phyloP scores from a whole-genome alignment of 169 alveolate genomes.

The Plasmodium adleri region DNA sequence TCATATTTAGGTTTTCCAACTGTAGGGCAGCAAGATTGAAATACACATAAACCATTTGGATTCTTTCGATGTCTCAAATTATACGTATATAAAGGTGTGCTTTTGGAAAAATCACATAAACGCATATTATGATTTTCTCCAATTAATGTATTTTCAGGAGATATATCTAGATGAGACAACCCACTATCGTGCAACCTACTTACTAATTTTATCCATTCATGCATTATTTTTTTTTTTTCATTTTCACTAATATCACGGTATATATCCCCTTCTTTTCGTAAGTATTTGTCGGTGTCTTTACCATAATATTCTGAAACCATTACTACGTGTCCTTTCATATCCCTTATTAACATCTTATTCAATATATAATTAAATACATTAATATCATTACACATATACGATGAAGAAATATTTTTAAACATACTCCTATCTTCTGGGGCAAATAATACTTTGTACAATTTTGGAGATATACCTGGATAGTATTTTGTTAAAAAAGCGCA shows the following conservation, averaged over 20 bases:
- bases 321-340: constrained; percentile 79
- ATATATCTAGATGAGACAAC: constrained; percentile 84
- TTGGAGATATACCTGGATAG: constrained; percentile 81
- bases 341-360: constrained; percentile 17
- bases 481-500: constrained; percentile 78
- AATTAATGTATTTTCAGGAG: constrained; percentile 87
- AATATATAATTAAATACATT: constrained; percentile 54
- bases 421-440: constrained; percentile 47
- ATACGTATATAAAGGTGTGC: constrained; percentile 82
- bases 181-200: constrained; percentile 83
- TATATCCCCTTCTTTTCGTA: constrained; percentile 67
- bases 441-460: constrained; percentile 79
- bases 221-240: constrained; percentile 14
- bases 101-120: constrained; percentile 85
- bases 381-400: constrained; percentile 16
- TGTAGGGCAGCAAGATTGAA: constrained; percentile 87
- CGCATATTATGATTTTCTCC: constrained; percentile 79
- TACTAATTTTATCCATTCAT: constrained; percentile 76
- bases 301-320: constrained; percentile 79
- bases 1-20: constrained; percentile 86
- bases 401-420: background rate
- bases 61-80: constrained; percentile 78
- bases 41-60: constrained; percentile 72
- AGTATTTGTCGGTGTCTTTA: constrained; percentile 78
- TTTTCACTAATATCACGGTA: no score